A percentile compares a stretch with the other conserved stretches of the same genome.
Evolutionary conservation across 2,329 filamentous ascomycete genomes (phyloP).

Genomic region (Sporothrix humicola): DNA sequence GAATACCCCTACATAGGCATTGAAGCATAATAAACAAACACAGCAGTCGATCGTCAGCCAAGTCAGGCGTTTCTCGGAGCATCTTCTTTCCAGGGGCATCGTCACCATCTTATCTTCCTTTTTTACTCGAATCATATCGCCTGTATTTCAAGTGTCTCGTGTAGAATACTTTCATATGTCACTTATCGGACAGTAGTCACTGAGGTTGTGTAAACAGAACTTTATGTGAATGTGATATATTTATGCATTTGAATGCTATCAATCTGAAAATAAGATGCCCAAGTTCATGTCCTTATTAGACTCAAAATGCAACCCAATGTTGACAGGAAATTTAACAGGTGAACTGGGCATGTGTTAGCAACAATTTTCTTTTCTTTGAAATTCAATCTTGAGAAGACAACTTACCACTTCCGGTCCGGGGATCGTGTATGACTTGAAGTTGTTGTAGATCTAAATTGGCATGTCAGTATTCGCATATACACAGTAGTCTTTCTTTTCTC

Average conservation of each 20-base stretch:
- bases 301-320: not conserved
- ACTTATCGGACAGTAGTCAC: not conserved
- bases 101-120: no score
- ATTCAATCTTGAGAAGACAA: not conserved
- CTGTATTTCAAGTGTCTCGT: not conserved
- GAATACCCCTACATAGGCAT: not conserved
- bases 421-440: slow-evolving; percentile 37
- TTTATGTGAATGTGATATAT: no score
- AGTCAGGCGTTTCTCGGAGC: not conserved
- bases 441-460: slow-evolving; percentile 36
- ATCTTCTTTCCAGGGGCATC: not conserved
- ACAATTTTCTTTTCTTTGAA: not conserved
- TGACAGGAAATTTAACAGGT: not conserved
- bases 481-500: not conserved
- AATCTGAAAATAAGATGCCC: not conserved
- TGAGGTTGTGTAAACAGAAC: not conserved
- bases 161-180: not conserved
- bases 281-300: not conserved
- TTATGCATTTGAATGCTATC: no score
- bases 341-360: not conserved
- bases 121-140: not conserved
- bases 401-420: slow-evolving; percentile 35
- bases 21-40: not conserved
- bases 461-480: not conserved
- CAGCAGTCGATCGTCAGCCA: not conserved